Conservation (phyloP, 257 asterid species). For the Echites panduratus region DNA sequence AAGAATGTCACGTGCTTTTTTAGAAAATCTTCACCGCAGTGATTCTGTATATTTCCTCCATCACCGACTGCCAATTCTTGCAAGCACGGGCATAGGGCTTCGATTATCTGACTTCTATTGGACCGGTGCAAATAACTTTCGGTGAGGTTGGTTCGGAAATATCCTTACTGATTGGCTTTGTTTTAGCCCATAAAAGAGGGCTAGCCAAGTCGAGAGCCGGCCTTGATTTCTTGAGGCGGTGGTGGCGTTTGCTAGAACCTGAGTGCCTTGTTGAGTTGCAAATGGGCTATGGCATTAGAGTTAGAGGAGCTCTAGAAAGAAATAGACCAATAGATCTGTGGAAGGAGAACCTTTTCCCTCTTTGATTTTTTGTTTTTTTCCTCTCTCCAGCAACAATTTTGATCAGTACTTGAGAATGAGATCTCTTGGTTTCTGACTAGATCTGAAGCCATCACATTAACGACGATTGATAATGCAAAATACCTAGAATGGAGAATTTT, state of each 20-base stretch:
- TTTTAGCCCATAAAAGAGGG: slow-evolving; percentile 50
- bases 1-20: too few species aligned
- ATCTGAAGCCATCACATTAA: too few species aligned
- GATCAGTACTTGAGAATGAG: slow-evolving; percentile 12
- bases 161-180: slow-evolving; percentile 32
- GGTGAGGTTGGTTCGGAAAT: slow-evolving; percentile 77
- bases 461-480: too few species aligned
- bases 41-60: slow-evolving; percentile 97
- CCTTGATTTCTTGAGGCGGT: slow-evolving; percentile 25
- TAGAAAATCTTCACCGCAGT: too few species aligned
- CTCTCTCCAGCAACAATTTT: background rate
- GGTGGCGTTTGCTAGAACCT: slow-evolving; percentile 30
- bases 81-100: slow-evolving; percentile 39
- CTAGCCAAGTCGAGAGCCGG: slow-evolving; percentile 33
- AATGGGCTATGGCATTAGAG: slow-evolving; percentile 68
- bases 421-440: slow-evolving; percentile 20
- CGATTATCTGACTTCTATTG: slow-evolving; percentile 51
- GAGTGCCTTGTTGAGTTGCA: slow-evolving; percentile 72
- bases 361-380: slow-evolving; percentile 57
- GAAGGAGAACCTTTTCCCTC: slow-evolving; percentile 70
- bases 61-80: slow-evolving; percentile 85
- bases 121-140: slow-evolving; percentile 89
- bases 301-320: slow-evolving; percentile 71
- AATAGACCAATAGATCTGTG: slow-evolving; percentile 77
- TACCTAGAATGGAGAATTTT: too few species aligned